These are phyloP conservation scores for Zoysia pacifica DNA, from an alignment of 176 grass and related monocot genomes.

Conservation along the genomic window DNA sequence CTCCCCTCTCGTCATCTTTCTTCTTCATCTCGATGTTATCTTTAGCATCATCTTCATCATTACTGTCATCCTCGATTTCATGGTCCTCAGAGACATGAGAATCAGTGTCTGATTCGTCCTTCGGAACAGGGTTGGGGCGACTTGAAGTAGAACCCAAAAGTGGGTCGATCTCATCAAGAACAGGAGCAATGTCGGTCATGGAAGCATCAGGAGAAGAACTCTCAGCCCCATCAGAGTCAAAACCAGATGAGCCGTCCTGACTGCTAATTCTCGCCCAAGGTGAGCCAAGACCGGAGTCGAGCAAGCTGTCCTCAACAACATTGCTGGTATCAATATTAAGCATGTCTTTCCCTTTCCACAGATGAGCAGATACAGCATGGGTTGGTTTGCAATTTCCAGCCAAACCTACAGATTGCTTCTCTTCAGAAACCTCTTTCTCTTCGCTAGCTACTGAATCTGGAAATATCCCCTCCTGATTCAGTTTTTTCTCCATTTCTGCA, in stretches of 20 bases:
- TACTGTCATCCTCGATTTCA: conserved; percentile 66
- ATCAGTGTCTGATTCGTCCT: conserved; percentile 56
- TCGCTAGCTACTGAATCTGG: conserved; percentile 18
- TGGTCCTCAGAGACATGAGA: conserved; percentile 58
- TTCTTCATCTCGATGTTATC: conserved; percentile 61
- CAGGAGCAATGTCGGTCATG: conserved; percentile 71
- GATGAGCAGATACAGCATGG: not conserved
- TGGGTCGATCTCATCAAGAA: conserved; percentile 89
- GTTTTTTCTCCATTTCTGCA: conserved; percentile 30
- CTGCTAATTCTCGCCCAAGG: conserved; percentile 64
- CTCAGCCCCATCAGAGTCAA: conserved; percentile 73
- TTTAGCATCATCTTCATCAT: conserved; percentile 48
- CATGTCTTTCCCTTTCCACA: not conserved
- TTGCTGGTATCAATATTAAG: conserved; percentile 36
- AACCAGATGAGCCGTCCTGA: conserved; percentile 64
- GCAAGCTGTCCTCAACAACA: conserved; percentile 26
- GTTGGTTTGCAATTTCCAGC: conserved; percentile 37
- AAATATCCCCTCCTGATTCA: conserved; percentile 29
- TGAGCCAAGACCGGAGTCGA: conserved; percentile 58
- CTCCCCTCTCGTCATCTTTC: conserved; percentile 53
- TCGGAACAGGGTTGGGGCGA: conserved; percentile 35
- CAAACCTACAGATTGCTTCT: conserved; percentile 22
- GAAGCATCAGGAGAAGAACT: conserved; percentile 82
- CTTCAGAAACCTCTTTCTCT: conserved; percentile 26
- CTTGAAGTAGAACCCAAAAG: conserved; percentile 53